Percentiles rank a stretch among this genome's conserved stretches.
These are phyloP conservation scores for Gyromitra esculenta DNA, from an alignment of 2,329 filamentous ascomycete genomes.

Conservation along the genomic window DNA sequence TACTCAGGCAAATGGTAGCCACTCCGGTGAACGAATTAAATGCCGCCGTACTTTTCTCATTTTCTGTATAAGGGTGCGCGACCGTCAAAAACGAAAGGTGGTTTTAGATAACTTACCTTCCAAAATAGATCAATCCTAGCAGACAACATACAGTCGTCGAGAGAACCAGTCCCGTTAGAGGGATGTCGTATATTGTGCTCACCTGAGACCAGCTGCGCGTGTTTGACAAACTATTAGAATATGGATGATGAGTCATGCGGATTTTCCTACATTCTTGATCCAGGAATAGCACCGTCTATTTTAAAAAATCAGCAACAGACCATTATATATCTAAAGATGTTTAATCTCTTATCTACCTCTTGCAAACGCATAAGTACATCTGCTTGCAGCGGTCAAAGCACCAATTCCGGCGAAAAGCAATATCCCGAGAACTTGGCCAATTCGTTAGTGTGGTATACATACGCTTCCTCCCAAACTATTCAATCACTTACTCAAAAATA, in stretches of 20 bases:
- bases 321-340: not conserved
- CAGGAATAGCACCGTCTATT: constrained; percentile 75
- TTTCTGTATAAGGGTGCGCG: constrained; percentile 13
- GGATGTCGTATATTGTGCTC: constrained; percentile 73
- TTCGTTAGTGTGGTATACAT: not conserved
- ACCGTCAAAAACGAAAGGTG: not conserved
- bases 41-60: constrained; percentile 65
- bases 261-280: constrained; percentile 65
- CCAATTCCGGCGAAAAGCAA: constrained; percentile 80
- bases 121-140: constrained; percentile 81
- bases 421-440: constrained; percentile 71
- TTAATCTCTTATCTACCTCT: constrained; percentile 59
- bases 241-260: not conserved
- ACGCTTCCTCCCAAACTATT: not conserved
- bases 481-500: constrained; percentile 69
- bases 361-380: constrained; percentile 80
- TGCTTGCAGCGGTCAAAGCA: constrained; percentile 76
- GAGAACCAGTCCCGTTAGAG: constrained; percentile 74
- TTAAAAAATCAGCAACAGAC: constrained; percentile 11
- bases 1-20: constrained; percentile 79
- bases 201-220: constrained; percentile 69
- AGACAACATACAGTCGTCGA: constrained; percentile 75
- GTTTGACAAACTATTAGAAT: constrained; percentile 22
- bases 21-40: constrained; percentile 84
- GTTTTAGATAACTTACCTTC: constrained; percentile 63